Evolutionary conservation across 306 rosid species (phyloP).

Genomic region (Ziziphus jujuba): DNA sequence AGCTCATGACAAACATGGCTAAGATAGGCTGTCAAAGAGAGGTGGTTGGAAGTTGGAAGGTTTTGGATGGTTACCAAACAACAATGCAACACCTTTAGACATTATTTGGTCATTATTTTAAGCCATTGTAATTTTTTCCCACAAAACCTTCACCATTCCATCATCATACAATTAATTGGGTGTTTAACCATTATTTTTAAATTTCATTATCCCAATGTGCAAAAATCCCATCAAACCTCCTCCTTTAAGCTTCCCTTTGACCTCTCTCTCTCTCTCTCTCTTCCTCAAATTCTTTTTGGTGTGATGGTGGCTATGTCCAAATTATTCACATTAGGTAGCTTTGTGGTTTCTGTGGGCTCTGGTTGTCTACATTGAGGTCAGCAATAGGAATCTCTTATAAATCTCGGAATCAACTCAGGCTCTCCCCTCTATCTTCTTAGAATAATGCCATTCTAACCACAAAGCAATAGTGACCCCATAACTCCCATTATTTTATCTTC

Average conservation of each 20-base stretch:
- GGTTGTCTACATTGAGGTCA: slow-evolving; percentile 23
- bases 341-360: slow-evolving; percentile 16
- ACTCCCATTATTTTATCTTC: slow-evolving; percentile 1
- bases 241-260: not conserved
- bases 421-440: slow-evolving; percentile 6
- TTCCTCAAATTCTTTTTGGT: not conserved
- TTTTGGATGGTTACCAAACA: slow-evolving; percentile 33
- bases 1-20: slow-evolving; percentile 12
- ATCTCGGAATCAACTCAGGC: not conserved
- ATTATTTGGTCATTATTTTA: slow-evolving; percentile 6
- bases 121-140: slow-evolving; percentile 1
- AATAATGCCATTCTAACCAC: not conserved
- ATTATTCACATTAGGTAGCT: not conserved
- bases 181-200: not conserved
- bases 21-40: slow-evolving; percentile 15
- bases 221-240: not conserved
- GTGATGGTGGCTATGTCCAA: slow-evolving; percentile 7
- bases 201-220: not conserved
- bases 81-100: not conserved
- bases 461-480: slow-evolving; percentile 13
- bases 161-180: not conserved
- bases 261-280: not conserved
- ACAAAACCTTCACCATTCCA: not conserved
- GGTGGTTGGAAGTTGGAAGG: slow-evolving; percentile 29
- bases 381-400: slow-evolving; percentile 12